Conservation (phyloP, 73 alveolate genomes). For the Uronychia setigera region DNA sequence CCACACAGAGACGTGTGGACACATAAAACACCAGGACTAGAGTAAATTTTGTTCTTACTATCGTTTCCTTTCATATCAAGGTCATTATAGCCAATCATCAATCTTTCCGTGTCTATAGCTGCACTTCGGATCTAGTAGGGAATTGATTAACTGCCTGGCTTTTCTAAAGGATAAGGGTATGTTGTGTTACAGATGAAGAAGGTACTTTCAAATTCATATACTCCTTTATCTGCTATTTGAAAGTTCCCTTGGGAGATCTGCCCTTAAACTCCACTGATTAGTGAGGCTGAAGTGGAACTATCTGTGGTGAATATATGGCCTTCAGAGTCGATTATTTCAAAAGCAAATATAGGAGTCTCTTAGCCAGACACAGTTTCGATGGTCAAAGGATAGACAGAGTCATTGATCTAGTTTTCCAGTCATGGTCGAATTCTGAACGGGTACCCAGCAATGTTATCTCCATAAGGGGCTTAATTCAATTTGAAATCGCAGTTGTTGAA, state of each 20-base stretch:
- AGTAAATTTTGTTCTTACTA: neutral
- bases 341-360: neutral
- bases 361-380: neutral
- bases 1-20: neutral
- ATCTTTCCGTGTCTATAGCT: neutral
- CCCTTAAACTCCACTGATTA: neutral
- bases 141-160: neutral
- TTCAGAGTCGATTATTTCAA: neutral
- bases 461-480: slow-evolving; percentile 11
- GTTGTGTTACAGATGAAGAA: neutral
- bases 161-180: neutral
- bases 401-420: neutral
- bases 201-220: neutral
- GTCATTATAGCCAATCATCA: neutral
- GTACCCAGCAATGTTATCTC: slow-evolving; percentile 5
- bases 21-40: neutral
- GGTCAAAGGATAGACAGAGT: too few species aligned
- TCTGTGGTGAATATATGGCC: neutral
- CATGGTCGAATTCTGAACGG: neutral
- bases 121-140: neutral
- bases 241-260: neutral
- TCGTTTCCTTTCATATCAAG: neutral
- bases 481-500: neutral
- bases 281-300: neutral
- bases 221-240: neutral